Evolutionary conservation across 2,329 filamentous ascomycete species (phyloP), one percentile per base, ranked within the genome.

Genomic region (Fusarium sterilihyphosum): DNA sequence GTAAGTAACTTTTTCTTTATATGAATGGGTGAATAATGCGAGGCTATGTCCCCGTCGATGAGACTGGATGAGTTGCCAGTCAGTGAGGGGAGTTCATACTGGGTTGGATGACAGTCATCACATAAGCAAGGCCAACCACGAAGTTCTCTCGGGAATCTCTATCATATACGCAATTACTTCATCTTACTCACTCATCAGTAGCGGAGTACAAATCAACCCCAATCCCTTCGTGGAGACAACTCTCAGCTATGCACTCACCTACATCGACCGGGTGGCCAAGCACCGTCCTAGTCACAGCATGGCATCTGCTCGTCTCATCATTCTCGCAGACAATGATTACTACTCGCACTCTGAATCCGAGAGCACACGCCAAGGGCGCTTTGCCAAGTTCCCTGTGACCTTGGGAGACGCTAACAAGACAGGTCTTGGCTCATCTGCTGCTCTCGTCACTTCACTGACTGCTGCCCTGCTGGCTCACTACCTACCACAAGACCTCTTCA

Each of bases 181-280:
- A 54, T 43, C 53, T 70, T 64, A 57, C 73, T 78, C 66, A 78
- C 68, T 71, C 41, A 41, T 71, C 38, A 47, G n/a, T 67, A 89
- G 87, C 70, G 87, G 87, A 75, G 78, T 83, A 8, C 80, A 78
- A 47, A 84, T 86, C 69, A 83, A 78, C 78, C 75, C 83, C 67
- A 99, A 99, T 81, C 90, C 92, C 20, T 99, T 99, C 82, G 93
- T 99, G 73, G 95, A 98, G 85, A 97, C 94, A 17, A 93, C 96
- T 4, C 88, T 99, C 66, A 91, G 89, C 83, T 98, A 97, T 85
- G 93, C 90, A 63, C 89, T 98, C 77, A 96, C 93, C 63, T 98
- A 98, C 84, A 91, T 94, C 84, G 82, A 87, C 81, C 81, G 82
- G 57, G 70, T 86, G 73, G 78, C 83, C 76, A 65, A 73, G 11